Conservation (phyloP, 495 filamentous ascomycete genomes). For the Xylaria castorea region DNA sequence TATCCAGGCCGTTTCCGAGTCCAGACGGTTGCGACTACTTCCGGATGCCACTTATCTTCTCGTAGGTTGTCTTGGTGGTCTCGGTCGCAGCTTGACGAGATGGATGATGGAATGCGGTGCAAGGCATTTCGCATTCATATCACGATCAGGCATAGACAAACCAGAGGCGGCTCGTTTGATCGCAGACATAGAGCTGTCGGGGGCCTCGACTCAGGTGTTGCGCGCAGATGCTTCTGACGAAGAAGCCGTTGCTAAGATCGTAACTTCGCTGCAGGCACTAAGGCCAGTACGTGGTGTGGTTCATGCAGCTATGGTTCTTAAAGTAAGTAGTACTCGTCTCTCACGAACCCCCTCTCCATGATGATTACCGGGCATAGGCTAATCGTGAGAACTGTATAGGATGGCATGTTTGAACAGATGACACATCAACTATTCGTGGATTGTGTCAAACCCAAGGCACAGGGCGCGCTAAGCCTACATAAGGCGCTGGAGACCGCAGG, state of each 20-base stretch:
- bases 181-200: constrained; percentile 30
- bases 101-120: constrained; percentile 61
- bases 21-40: constrained; percentile 18
- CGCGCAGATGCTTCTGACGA: constrained; percentile 42
- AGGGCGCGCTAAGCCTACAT: constrained; percentile 50
- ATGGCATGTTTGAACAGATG: constrained; percentile 37
- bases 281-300: constrained; percentile 45
- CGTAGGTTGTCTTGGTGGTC: constrained; percentile 61
- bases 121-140: constrained; percentile 58
- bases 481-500: constrained; percentile 38
- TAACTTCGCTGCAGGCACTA: constrained; percentile 35
- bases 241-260: constrained; percentile 27
- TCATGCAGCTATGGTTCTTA: constrained; percentile 50
- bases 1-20: constrained; percentile 51
- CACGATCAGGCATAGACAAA: constrained; percentile 50
- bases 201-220: constrained; percentile 38
- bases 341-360: not conserved
- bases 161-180: constrained; percentile 36
- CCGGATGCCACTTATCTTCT: constrained; percentile 56
- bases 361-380: not conserved
- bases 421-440: constrained; percentile 28
- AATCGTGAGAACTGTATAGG: constrained; percentile 16
- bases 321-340: constrained; percentile 29
- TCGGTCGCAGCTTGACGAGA: constrained; percentile 58
- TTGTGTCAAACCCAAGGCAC: constrained; percentile 50